A percentile compares a stretch with the other conserved stretches of the same genome.
These are phyloP conservation scores for Eucalyptus curtisii DNA, from an alignment of 345 rosid species.

Conservation along the genomic window DNA sequence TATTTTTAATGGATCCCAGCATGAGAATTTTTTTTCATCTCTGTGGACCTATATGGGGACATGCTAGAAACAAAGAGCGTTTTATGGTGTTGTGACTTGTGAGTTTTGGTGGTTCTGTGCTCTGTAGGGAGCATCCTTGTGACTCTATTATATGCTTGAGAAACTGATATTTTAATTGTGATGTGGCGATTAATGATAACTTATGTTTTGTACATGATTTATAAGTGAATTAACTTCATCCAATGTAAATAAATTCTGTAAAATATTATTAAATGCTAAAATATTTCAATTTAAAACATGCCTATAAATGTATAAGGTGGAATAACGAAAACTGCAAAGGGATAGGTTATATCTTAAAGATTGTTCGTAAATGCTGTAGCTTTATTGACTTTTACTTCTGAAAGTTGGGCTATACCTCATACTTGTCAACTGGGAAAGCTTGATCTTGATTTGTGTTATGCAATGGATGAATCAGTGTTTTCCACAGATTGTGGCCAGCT, in stretches of 20 bases:
- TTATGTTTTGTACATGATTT: neutral
- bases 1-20: neutral
- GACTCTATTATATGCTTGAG: neutral
- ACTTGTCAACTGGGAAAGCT: neutral
- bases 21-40: neutral
- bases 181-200: neutral
- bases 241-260: neutral
- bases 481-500: neutral
- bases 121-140: neutral
- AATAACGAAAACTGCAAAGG: neutral
- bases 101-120: neutral
- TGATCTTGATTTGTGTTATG: neutral
- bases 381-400: neutral
- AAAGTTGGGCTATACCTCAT: neutral
- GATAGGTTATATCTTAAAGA: neutral
- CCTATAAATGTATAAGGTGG: neutral
- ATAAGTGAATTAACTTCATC: neutral
- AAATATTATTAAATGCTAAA: neutral
- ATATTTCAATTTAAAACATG: neutral
- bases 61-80: neutral
- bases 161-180: neutral
- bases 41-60: neutral
- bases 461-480: neutral
- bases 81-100: neutral
- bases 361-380: neutral